Evolutionary conservation across 1,284 basidiomycete genomes (phyloP).

Genomic region (Leccinum pachyderme): DNA sequence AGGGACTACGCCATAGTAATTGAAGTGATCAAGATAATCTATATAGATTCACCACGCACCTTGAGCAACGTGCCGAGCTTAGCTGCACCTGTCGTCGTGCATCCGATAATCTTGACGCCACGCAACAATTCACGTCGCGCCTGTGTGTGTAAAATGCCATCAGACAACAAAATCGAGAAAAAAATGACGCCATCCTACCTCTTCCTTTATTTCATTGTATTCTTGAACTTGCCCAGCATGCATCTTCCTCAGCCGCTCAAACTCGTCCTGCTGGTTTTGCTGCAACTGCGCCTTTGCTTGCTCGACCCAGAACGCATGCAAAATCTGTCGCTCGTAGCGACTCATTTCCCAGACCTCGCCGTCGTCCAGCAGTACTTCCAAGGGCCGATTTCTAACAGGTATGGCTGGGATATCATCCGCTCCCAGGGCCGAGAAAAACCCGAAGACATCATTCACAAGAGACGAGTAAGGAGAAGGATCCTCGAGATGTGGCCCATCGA

Average conservation of each 20-base stretch:
- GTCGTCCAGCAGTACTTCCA: slow-evolving; percentile 37
- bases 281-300: slow-evolving; percentile 29
- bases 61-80: slow-evolving; percentile 57
- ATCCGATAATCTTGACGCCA: slow-evolving; percentile 63
- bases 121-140: slow-evolving; percentile 42
- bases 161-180: slow-evolving; percentile 5
- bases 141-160: slow-evolving; percentile 6
- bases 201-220: slow-evolving; percentile 37
- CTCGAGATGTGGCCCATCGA: background rate
- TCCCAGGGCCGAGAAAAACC: slow-evolving; percentile 39
- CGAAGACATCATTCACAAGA: slow-evolving; percentile 17
- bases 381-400: slow-evolving; percentile 34
- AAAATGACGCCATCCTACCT: slow-evolving; percentile 31
- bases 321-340: slow-evolving; percentile 36
- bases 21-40: background rate
- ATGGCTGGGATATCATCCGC: slow-evolving; percentile 32
- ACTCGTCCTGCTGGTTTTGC: slow-evolving; percentile 37
- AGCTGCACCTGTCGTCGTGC: slow-evolving; percentile 73
- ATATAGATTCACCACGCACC: slow-evolving; percentile 33
- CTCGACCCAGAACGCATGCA: slow-evolving; percentile 39
- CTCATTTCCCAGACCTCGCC: slow-evolving; percentile 46
- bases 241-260: slow-evolving; percentile 34
- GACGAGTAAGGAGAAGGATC: background rate
- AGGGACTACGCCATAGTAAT: slow-evolving; percentile 40
- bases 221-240: slow-evolving; percentile 32